These are phyloP conservation scores for Chlorociboria aeruginascens DNA, from an alignment of 495 filamentous ascomycete species.

Conservation along the genomic window DNA sequence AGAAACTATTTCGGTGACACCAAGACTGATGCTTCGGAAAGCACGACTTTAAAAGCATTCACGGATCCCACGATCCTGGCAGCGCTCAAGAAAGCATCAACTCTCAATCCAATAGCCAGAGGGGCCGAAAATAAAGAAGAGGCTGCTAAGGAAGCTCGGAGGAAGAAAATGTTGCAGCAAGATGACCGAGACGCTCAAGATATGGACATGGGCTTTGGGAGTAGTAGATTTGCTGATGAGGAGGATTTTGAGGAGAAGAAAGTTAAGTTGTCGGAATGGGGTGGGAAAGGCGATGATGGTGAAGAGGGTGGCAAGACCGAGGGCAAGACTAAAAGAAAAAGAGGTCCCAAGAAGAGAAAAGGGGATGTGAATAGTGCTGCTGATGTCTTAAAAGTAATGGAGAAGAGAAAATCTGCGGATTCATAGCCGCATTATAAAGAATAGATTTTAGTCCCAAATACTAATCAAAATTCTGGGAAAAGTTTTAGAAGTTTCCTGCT, in stretches of 20 bases:
- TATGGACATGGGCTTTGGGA: conserved; percentile 89
- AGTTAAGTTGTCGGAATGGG: conserved; percentile 58
- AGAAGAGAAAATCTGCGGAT: conserved; percentile 39
- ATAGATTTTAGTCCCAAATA: too few relatives aligned
- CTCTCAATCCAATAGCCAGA: conserved; percentile 41
- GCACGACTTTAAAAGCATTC: conserved; percentile 31
- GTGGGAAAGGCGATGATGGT: conserved; percentile 32
- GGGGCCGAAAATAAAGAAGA: conserved; percentile 29
- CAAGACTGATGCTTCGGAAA: conserved; percentile 22
- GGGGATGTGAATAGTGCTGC: conserved; percentile 69
- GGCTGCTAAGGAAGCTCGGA: conserved; percentile 45
- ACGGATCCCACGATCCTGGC: conserved; percentile 72
- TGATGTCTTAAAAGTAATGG: conserved; percentile 72
- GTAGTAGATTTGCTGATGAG: conserved; percentile 67
- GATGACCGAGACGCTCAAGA: conserved; percentile 80
- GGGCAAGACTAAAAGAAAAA: conserved; percentile 58
- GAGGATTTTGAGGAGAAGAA: conserved; percentile 57
- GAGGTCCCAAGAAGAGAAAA: conserved; percentile 76
- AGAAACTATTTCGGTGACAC: conserved; percentile 52
- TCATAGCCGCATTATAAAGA: neutral
- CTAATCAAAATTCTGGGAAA: too few relatives aligned
- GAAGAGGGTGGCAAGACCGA: conserved; percentile 33
- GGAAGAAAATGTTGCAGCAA: conserved; percentile 62
- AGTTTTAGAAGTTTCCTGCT: too few relatives aligned
- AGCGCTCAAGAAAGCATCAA: conserved; percentile 73